Conservation (phyloP, 2,329 filamentous ascomycete species). For the Hypomyces rosellus region DNA sequence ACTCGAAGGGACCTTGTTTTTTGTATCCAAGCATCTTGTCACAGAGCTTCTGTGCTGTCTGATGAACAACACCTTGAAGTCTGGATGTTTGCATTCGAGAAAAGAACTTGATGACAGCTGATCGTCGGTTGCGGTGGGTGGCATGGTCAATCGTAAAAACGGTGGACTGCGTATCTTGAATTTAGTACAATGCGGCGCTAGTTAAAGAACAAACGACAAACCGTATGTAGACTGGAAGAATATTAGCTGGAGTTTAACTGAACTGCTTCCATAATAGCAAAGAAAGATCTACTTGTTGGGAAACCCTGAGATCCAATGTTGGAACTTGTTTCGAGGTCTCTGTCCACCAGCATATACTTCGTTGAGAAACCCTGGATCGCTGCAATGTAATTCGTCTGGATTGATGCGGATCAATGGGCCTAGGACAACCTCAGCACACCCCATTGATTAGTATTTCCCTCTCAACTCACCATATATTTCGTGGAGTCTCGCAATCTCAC, state of each 20-base stretch:
- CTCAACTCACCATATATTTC: conserved; percentile 17
- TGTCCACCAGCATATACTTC: conserved; percentile 16
- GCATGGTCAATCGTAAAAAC: conserved; percentile 14
- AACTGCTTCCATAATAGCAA: not conserved
- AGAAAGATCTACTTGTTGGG: conserved; percentile 8
- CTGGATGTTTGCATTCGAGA: conserved; percentile 15
- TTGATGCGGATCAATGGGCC: conserved; percentile 23
- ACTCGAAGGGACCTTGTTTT: conserved; percentile 7
- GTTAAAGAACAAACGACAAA: not conserved
- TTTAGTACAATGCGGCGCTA: not conserved
- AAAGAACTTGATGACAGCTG: conserved; percentile 18
- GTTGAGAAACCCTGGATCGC: conserved; percentile 20
- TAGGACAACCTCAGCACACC: not conserved
- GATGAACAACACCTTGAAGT: conserved; percentile 15
- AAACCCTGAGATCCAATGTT: conserved; percentile 11
- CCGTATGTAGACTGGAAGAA: too few relatives aligned
- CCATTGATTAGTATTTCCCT: not conserved
- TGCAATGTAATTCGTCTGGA: conserved; percentile 22
- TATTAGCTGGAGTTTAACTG: too few relatives aligned
- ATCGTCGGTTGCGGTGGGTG: conserved; percentile 19
- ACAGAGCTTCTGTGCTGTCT: conserved; percentile 12
- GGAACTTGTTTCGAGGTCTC: conserved; percentile 14
- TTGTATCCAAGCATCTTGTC: conserved; percentile 12
- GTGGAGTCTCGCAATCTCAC: conserved; percentile 18
- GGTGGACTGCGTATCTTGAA: not conserved